phyloP scores from a whole-genome alignment of 129 eudicot genomes.

The Flaveria trinervia region DNA sequence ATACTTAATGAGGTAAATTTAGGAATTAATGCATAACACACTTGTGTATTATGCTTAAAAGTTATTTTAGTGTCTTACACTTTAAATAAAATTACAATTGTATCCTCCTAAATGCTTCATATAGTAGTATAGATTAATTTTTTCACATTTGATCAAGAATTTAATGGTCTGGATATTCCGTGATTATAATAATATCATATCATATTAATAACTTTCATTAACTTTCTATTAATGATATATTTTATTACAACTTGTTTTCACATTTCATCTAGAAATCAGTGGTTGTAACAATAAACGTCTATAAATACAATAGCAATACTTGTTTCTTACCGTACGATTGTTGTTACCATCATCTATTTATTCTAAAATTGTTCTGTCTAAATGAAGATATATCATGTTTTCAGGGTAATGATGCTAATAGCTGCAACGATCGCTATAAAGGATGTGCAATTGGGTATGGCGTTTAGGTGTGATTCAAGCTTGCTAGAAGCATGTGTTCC shows the following conservation, averaged over 20 bases:
- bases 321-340: background rate
- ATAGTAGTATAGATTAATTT: too few species aligned
- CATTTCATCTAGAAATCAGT: background rate
- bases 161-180: background rate
- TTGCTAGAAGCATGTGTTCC: constrained; percentile 2
- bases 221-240: background rate
- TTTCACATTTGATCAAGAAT: background rate
- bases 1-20: too few species aligned
- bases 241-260: too few species aligned
- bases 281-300: background rate
- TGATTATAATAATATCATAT: too few species aligned
- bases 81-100: too few species aligned
- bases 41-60: too few species aligned
- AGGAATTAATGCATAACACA: too few species aligned
- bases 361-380: background rate
- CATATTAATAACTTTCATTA: too few species aligned
- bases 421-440: background rate
- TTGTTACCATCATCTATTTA: background rate
- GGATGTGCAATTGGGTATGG: background rate
- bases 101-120: too few species aligned
- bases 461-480: background rate
- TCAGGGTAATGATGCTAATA: background rate
- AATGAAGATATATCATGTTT: background rate
- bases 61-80: too few species aligned
- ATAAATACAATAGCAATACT: background rate